Evolutionary conservation across 345 rosid species (phyloP), one percentile per base, ranked within the genome.

Genomic region (Microcos paniculata): DNA sequence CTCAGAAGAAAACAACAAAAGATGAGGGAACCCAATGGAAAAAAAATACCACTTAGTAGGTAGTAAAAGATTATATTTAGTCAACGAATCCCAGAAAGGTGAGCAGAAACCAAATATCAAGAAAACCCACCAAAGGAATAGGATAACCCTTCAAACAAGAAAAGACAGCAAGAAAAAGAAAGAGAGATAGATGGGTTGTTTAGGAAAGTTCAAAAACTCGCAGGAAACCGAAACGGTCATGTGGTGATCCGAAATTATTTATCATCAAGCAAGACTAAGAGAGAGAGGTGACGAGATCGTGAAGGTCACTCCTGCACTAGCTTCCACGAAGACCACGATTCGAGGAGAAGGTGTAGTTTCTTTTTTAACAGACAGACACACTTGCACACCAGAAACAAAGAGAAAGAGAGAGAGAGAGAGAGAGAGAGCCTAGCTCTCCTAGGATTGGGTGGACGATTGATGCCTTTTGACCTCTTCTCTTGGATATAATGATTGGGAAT

Each of bases 221-320:
- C n/a, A 35, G 40, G 6, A 78, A 63, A n/a, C n/a, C n/a, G 91
- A 88, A 90, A 77, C 6, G 79, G 89, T 91, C 94, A 81, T 91
- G 92, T 84, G 97, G 91, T 85, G 91, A 87, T 91, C 95, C 92
- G 87, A 78, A 76, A 67, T 77, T 81, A 77, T 77, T 67, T 48
- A 46, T 13, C 35, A 55, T 31, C 62, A 49, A 71, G 42, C 51
- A 13, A 7, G 62, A 76, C 63, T 74, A 18, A 66, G 21, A 56
- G 74, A 63, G 76, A 28, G 62, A 64, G 77, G 74, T 57, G 80
- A 72, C 24, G 24, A 82, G 87, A 83, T 84, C 82, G 88, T 87
- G 82, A 78, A 45, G 80, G 76, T 62, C 86, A 80, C 80, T 80
- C 55, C 63, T 15, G 75, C 76, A 71, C 66, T 52, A 55, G 71